Conservation (phyloP, 2,329 filamentous ascomycete species). For the Triangularia setosa region DNA sequence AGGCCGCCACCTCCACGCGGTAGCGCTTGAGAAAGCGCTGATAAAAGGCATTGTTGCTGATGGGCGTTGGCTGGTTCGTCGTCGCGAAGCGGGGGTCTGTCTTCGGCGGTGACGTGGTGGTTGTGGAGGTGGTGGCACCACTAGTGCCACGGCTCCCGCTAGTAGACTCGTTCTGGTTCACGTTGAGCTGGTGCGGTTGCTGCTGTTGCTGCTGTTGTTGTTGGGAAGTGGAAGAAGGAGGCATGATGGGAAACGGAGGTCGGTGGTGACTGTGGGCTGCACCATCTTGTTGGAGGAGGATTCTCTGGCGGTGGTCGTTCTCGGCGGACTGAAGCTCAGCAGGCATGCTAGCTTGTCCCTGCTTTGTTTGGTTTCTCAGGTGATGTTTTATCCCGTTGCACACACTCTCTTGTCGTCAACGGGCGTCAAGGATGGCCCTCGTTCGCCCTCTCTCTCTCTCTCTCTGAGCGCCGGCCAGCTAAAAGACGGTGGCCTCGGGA, state of each 20-base stretch:
- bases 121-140: conserved; percentile 2
- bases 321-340: conserved; percentile 36
- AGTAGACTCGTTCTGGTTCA: not conserved
- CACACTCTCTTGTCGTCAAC: not conserved
- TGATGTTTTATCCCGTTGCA: not conserved
- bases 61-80: conserved; percentile 17
- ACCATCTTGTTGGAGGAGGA: conserved; percentile 39
- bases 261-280: conserved; percentile 28
- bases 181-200: conserved; percentile 6
- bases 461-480: conserved; percentile 36
- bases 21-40: conserved; percentile 66
- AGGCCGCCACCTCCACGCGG: conserved; percentile 75
- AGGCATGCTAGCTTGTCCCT: conserved; percentile 30
- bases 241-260: conserved; percentile 40
- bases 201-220: conserved; percentile 10
- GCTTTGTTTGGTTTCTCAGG: conserved; percentile 21
- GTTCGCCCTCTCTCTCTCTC: not conserved
- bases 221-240: conserved; percentile 25
- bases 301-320: conserved; percentile 18
- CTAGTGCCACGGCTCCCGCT: not conserved
- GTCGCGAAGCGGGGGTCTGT: conserved; percentile 4
- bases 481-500: conserved; percentile 45
- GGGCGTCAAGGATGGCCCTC: not conserved
- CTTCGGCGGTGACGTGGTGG: conserved; percentile 23
- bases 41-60: conserved; percentile 27